Percentiles rank a stretch among this genome's conserved stretches.
Conservation (phyloP, 129 eudicot genomes). For the Flaveria sonorensis region DNA sequence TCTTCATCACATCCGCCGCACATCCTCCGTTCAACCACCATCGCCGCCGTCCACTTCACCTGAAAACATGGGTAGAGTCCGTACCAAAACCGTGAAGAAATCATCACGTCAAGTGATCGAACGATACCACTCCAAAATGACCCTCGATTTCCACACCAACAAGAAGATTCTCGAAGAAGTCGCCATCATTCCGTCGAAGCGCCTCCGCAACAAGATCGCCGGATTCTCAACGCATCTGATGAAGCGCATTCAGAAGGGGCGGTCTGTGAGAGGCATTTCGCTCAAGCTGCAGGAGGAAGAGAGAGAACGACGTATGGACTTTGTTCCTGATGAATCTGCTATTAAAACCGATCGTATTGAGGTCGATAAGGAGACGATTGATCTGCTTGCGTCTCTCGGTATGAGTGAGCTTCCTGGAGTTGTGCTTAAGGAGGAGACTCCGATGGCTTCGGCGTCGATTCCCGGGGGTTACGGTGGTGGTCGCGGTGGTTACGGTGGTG, state of each 20-base stretch:
- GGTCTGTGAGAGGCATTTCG: conserved; percentile 42
- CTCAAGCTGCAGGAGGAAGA: conserved; percentile 62
- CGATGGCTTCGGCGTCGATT: conserved; percentile 19
- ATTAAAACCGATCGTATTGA: conserved; percentile 51
- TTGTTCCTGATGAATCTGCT: conserved; percentile 67
- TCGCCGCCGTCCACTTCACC: neutral
- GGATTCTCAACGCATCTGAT: conserved; percentile 71
- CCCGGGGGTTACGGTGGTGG: conserved; percentile 38
- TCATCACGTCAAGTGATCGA: conserved; percentile 67
- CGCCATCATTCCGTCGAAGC: conserved; percentile 70
- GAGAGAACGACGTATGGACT: conserved; percentile 74
- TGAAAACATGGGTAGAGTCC: conserved; percentile 59
- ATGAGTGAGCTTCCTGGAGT: conserved; percentile 63
- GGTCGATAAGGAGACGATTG: conserved; percentile 64
- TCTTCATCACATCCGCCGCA: neutral
- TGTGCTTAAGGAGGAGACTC: conserved; percentile 39
- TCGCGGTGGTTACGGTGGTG: conserved; percentile 38
- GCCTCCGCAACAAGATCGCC: conserved; percentile 77
- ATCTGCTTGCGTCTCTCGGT: conserved; percentile 51
- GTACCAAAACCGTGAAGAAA: conserved; percentile 74
- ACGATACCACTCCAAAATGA: conserved; percentile 60
- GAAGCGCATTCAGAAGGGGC: conserved; percentile 73
- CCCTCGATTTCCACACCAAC: conserved; percentile 1
- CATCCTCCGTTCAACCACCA: neutral
- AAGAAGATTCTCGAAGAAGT: conserved; percentile 50